phyloP scores from a whole-genome alignment of 352 stramenopile genomes.

The Phytophthora fragariaefolia region DNA sequence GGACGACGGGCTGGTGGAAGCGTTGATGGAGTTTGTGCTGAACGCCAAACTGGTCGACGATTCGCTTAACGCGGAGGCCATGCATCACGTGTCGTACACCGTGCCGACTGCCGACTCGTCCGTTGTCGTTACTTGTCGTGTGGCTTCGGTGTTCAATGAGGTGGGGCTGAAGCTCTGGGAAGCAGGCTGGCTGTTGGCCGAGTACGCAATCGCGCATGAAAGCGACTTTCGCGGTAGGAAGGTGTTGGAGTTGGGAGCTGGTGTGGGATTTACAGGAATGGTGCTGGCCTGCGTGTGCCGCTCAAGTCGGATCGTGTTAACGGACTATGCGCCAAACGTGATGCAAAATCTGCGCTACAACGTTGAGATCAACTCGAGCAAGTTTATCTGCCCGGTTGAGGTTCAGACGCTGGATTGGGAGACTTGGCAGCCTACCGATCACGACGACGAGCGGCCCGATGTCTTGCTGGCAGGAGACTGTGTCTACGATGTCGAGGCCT shows the following conservation, averaged over 20 bases:
- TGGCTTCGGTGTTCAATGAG: constrained; percentile 84
- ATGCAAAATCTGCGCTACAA: constrained; percentile 88
- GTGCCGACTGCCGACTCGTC: constrained; percentile 30
- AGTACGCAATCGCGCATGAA: constrained; percentile 67
- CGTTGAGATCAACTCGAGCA: constrained; percentile 67
- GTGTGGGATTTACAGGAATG: constrained; percentile 76
- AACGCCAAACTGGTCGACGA: constrained; percentile 39
- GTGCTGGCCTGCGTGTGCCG: constrained; percentile 52
- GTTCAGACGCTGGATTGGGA: constrained; percentile 78
- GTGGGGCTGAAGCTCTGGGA: constrained; percentile 88
- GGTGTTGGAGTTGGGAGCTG: constrained; percentile 77
- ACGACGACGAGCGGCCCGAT: constrained; percentile 42
- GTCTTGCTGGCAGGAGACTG: constrained; percentile 80
- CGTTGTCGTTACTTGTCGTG: constrained; percentile 69
- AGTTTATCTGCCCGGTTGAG: constrained; percentile 55
- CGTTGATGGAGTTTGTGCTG: constrained; percentile 68
- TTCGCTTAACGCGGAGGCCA: constrained; percentile 52
- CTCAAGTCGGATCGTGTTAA: constrained; percentile 59
- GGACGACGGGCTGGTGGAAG: constrained; percentile 58
- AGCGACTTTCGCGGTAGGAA: constrained; percentile 55
- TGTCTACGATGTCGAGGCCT: constrained; percentile 71
- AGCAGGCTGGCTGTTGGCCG: constrained; percentile 75
- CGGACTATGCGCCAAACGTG: constrained; percentile 83
- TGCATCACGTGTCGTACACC: constrained; percentile 80
- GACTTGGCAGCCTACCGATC: constrained; percentile 53